These are phyloP conservation scores for Cyclotella kingstonii DNA, from an alignment of 108 stramenopile species.

Conservation along the genomic window DNA sequence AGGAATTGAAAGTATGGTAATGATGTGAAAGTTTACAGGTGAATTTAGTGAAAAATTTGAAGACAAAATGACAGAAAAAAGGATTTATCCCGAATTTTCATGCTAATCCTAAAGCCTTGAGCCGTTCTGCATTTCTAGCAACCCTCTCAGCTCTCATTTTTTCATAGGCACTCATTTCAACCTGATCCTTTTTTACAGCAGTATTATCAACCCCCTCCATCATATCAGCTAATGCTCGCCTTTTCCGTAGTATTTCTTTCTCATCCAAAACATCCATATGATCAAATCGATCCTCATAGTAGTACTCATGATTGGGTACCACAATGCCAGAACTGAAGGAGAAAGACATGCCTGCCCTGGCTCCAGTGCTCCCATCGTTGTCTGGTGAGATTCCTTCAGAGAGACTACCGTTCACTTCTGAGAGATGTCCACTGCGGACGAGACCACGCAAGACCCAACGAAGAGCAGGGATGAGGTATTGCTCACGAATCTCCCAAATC, in stretches of 20 bases:
- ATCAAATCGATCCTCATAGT: slow-evolving; percentile 32
- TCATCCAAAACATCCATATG: slow-evolving; percentile 70
- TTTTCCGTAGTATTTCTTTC: slow-evolving; percentile 58
- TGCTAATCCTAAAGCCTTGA: slow-evolving; percentile 78
- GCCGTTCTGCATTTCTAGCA: slow-evolving; percentile 79
- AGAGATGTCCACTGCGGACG: slow-evolving; percentile 71
- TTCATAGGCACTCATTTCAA: slow-evolving; percentile 88
- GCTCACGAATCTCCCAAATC: slow-evolving; percentile 78
- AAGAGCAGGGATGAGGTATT: slow-evolving; percentile 67
- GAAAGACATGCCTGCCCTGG: slow-evolving; percentile 10
- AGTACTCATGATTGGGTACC: slow-evolving; percentile 54
- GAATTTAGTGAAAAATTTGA: no score
- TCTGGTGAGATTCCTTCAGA: slow-evolving; percentile 54
- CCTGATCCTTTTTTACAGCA: slow-evolving; percentile 35
- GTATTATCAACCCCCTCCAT: slow-evolving; percentile 6
- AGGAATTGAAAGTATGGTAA: no score
- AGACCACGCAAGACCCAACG: slow-evolving; percentile 85
- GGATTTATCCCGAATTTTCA: slow-evolving; percentile 29
- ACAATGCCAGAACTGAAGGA: slow-evolving; percentile 29
- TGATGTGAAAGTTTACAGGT: no score
- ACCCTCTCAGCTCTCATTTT: slow-evolving; percentile 80
- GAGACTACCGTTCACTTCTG: slow-evolving; percentile 52
- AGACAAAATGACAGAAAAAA: no score
- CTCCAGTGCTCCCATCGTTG: slow-evolving; percentile 25
- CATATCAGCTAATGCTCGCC: slow-evolving; percentile 14